Conservation (phyloP, 768 basidiomycete genomes). For the Coprinellus aureogranulatus region DNA sequence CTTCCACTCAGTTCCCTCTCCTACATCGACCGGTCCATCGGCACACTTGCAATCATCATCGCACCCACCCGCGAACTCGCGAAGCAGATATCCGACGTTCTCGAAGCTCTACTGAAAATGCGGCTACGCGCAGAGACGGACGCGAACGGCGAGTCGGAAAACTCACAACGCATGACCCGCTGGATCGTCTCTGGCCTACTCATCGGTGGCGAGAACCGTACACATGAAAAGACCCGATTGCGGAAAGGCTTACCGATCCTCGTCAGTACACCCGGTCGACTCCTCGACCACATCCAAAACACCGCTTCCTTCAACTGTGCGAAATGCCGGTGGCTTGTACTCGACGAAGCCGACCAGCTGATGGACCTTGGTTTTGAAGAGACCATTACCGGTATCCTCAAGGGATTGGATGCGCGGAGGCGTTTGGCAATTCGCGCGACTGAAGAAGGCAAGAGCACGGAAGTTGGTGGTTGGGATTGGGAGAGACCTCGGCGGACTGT, state of each 20-base stretch:
- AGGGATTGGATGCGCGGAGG: slow-evolving; percentile 79
- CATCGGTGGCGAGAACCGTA: slow-evolving; percentile 89
- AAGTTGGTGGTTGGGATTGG: slow-evolving; percentile 89
- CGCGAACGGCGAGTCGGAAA: slow-evolving; percentile 45
- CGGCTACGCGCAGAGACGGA: slow-evolving; percentile 63
- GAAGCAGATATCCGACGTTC: slow-evolving; percentile 94
- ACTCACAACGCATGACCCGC: slow-evolving; percentile 59
- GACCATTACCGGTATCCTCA: slow-evolving; percentile 85
- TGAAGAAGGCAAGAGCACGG: slow-evolving; percentile 61
- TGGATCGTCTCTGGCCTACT: slow-evolving; percentile 94
- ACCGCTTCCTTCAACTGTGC: slow-evolving; percentile 90
- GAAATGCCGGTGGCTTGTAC: slow-evolving; percentile 92
- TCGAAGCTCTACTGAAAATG: slow-evolving; percentile 76
- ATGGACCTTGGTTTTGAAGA: slow-evolving; percentile 99
- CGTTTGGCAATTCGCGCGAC: slow-evolving; percentile 70
- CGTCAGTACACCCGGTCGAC: slow-evolving; percentile 91
- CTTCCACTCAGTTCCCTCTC: slow-evolving; percentile 86
- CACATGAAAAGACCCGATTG: slow-evolving; percentile 93
- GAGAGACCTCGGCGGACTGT: slow-evolving; percentile 73
- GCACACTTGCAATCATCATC: slow-evolving; percentile 91
- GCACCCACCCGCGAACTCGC: slow-evolving; percentile 95
- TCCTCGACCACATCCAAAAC: slow-evolving; percentile 95
- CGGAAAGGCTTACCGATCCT: slow-evolving; percentile 94
- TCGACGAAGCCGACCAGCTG: slow-evolving; percentile 95
- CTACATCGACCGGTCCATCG: slow-evolving; percentile 92